These are phyloP conservation scores for Daucus carota DNA, from an alignment of 129 eudicot genomes.

Conservation along the genomic window DNA sequence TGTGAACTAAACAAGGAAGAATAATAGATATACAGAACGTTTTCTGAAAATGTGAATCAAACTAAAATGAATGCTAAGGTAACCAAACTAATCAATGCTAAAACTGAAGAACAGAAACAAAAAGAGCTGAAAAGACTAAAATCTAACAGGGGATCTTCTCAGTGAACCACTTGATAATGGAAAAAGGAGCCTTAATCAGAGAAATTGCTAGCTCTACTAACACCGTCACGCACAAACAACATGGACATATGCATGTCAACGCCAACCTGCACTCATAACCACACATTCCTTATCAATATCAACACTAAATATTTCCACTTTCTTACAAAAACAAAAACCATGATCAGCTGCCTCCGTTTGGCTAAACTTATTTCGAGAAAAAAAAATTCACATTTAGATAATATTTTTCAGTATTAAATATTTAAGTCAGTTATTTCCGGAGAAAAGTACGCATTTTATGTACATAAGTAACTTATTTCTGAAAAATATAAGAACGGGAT, in stretches of 20 bases:
- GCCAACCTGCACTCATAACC: conserved; percentile 33
- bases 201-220: conserved; percentile 59
- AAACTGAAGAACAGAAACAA: neutral
- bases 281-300: neutral
- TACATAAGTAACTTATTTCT: too few species aligned
- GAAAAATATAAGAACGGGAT: too few species aligned
- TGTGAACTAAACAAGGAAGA: neutral
- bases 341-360: too few species aligned
- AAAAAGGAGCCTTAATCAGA: conserved; percentile 75
- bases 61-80: too few species aligned
- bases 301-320: neutral
- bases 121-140: neutral
- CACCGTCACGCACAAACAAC: conserved; percentile 81
- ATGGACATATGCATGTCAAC: conserved; percentile 76
- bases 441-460: too few species aligned
- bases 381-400: too few species aligned
- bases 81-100: neutral
- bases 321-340: neutral
- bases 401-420: too few species aligned
- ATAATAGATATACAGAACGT: neutral
- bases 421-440: too few species aligned
- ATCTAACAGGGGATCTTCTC: conserved; percentile 64
- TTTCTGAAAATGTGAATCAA: neutral
- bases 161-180: conserved; percentile 80
- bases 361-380: too few species aligned